Conservation (phyloP, 1,284 basidiomycete genomes). For the Moniliophthora roreri region DNA sequence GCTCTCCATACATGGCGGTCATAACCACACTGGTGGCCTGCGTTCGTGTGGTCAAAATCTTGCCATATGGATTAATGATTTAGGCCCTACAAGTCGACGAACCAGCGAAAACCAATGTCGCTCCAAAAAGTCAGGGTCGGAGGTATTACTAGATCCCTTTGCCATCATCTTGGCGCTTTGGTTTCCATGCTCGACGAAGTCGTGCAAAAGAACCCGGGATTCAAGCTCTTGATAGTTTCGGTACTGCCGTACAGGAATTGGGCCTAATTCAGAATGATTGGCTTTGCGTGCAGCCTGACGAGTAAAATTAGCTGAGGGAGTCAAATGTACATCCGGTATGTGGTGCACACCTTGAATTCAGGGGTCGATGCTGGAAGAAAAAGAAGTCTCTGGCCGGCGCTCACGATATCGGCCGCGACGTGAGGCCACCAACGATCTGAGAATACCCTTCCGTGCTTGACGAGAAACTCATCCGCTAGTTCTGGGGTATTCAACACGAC, state of each 20-base stretch:
- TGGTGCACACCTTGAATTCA: slow-evolving; percentile 3
- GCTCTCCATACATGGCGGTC: not conserved
- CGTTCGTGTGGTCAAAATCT: not conserved
- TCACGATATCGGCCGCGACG: slow-evolving; percentile 2
- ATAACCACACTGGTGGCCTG: not conserved
- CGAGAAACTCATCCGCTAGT: not conserved
- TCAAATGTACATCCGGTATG: not conserved
- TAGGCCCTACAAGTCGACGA: not conserved
- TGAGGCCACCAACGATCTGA: not conserved
- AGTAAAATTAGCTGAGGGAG: no score
- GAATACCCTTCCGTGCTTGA: not conserved
- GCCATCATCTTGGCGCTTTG: not conserved
- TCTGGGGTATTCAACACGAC: slow-evolving; percentile 1
- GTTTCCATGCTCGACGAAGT: not conserved
- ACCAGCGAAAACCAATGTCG: slow-evolving; percentile 1
- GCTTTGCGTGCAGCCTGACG: not conserved
- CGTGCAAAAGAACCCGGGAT: not conserved
- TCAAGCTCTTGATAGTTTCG: not conserved
- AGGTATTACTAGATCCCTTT: not conserved
- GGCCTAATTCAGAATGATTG: not conserved
- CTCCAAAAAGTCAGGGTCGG: not conserved
- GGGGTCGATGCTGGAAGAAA: not conserved
- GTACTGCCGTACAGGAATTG: not conserved
- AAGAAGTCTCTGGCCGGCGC: not conserved
- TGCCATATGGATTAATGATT: no score